Evolutionary conservation across 176 grass and related monocot genomes (phyloP).

Genomic region (Rhynchospora breviuscula): DNA sequence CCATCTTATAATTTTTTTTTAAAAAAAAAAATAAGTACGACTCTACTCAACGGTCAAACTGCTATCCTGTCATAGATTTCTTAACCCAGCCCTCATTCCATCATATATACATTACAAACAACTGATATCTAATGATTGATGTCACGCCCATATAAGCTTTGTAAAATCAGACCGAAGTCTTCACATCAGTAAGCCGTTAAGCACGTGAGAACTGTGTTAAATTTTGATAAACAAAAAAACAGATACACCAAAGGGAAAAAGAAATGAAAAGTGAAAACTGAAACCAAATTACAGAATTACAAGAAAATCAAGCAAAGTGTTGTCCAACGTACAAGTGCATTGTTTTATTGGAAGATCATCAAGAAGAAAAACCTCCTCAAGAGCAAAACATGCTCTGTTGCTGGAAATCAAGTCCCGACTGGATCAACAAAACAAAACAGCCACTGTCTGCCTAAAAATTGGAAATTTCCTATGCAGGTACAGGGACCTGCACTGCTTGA

Average conservation of each 20-base stretch:
- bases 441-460: slow-evolving; percentile 45
- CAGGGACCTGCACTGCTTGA: slow-evolving; percentile 41
- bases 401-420: slow-evolving; percentile 33
- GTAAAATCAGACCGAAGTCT: no score
- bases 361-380: slow-evolving; percentile 17
- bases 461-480: slow-evolving; percentile 20
- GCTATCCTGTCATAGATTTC: no score
- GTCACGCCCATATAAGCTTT: no score
- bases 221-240: background rate
- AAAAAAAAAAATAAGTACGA: no score
- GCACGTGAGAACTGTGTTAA: background rate
- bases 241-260: background rate
- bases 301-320: slow-evolving; percentile 6
- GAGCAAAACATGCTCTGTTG: slow-evolving; percentile 47
- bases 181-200: background rate
- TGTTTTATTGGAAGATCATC: slow-evolving; percentile 23
- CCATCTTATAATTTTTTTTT: no score
- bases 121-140: no score
- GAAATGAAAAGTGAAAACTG: background rate
- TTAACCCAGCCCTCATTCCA: no score
- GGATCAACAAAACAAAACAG: slow-evolving; percentile 34
- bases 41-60: no score
- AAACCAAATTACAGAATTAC: slow-evolving; percentile 9
- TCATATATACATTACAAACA: no score
- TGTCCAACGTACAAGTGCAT: slow-evolving; percentile 6